A percentile compares a stretch with the other conserved stretches of the same genome.
Conservation (phyloP, 768 basidiomycete genomes). For the Bullera alba region DNA sequence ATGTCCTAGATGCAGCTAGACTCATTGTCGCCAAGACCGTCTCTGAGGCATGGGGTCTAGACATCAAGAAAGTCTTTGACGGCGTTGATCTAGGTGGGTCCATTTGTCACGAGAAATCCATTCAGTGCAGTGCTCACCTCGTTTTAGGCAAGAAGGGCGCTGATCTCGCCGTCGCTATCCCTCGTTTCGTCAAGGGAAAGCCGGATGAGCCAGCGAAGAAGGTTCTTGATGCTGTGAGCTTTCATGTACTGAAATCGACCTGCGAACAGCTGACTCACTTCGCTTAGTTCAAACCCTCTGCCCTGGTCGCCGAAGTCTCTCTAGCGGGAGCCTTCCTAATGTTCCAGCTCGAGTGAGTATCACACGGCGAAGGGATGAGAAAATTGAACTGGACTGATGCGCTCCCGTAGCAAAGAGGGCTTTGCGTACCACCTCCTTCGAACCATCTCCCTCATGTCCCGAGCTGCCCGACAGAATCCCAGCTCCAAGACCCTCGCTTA, state of each 20-base stretch:
- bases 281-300: slow-evolving; percentile 80
- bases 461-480: slow-evolving; percentile 48
- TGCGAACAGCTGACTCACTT: background rate
- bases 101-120: background rate
- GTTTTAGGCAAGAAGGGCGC: slow-evolving; percentile 70
- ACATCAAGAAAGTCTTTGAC: slow-evolving; percentile 66
- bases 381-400: too few species aligned
- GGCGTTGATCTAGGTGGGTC: slow-evolving; percentile 66
- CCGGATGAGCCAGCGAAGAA: slow-evolving; percentile 63
- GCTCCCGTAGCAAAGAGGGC: slow-evolving; percentile 62
- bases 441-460: slow-evolving; percentile 37
- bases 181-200: slow-evolving; percentile 77
- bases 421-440: slow-evolving; percentile 49
- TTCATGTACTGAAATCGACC: background rate
- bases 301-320: slow-evolving; percentile 54
- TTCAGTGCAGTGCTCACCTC: background rate
- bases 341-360: slow-evolving; percentile 53
- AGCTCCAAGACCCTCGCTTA: slow-evolving; percentile 52
- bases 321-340: slow-evolving; percentile 59
- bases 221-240: slow-evolving; percentile 65
- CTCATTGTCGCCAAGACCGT: slow-evolving; percentile 37
- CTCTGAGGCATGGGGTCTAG: slow-evolving; percentile 35
- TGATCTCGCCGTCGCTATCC: slow-evolving; percentile 84
- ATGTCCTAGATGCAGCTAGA: slow-evolving; percentile 33
- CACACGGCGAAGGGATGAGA: too few species aligned